These are phyloP conservation scores for Spiraea crenata DNA, from an alignment of 331 rosid species.

Conservation along the genomic window DNA sequence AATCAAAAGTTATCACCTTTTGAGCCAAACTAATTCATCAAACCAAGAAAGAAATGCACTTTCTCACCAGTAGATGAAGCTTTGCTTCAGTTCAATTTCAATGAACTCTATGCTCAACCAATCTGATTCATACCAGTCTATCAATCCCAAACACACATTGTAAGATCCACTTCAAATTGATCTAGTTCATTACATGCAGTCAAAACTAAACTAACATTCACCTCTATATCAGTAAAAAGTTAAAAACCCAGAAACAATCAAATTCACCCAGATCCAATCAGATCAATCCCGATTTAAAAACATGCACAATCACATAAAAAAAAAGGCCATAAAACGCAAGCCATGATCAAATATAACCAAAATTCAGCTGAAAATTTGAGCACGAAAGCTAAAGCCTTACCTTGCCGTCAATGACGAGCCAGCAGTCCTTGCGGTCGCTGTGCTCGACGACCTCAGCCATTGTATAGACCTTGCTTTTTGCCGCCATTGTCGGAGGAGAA, in stretches of 20 bases:
- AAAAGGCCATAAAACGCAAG: not conserved
- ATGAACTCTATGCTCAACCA: not conserved
- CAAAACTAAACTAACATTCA: not conserved
- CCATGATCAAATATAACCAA: not conserved
- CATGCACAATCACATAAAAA: not conserved
- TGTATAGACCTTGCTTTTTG: conserved; percentile 43
- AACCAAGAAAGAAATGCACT: not conserved
- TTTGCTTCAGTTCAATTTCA: not conserved
- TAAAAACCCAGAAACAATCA: not conserved
- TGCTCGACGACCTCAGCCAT: conserved; percentile 62
- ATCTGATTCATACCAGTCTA: not conserved
- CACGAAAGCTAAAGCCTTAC: conserved; percentile 25
- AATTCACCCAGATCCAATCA: conserved; percentile 6
- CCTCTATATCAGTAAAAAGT: too few relatives aligned
- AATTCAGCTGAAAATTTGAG: not conserved
- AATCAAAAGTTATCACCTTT: not conserved
- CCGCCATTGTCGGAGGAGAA: conserved; percentile 43
- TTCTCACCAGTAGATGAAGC: not conserved
- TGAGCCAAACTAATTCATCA: not conserved
- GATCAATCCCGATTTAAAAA: not conserved
- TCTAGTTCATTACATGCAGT: not conserved
- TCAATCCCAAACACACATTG: not conserved
- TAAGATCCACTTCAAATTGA: not conserved
- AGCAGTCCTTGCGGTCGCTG: conserved; percentile 60
- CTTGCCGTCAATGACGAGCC: conserved; percentile 77